A percentile compares a stretch with the other conserved stretches of the same genome.
These are phyloP conservation scores for Cornus kousa DNA, from an alignment of 148 eudicot genomes.

Conservation along the genomic window DNA sequence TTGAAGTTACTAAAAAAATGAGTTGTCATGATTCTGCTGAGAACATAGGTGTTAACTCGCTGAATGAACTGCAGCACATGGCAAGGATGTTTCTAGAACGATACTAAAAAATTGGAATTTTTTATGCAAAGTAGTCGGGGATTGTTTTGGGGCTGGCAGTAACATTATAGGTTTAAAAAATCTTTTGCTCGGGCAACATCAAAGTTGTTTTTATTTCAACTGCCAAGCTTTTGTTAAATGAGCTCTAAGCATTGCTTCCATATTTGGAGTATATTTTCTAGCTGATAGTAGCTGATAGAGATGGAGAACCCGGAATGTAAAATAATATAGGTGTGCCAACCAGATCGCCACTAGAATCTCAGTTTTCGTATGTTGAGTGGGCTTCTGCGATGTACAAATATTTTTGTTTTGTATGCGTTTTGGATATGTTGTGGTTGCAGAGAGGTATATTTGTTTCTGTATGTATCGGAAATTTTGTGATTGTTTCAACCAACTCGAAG, in stretches of 20 bases:
- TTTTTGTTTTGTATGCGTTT: too few relatives aligned
- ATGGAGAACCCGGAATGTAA: neutral
- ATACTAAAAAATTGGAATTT: conserved; percentile 9
- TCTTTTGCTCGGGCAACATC: neutral
- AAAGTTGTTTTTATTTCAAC: neutral
- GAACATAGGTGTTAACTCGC: conserved; percentile 13
- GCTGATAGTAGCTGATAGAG: neutral
- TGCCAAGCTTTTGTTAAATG: neutral
- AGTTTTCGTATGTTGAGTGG: neutral
- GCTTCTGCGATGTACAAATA: neutral
- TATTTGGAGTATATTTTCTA: neutral
- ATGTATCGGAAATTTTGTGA: too few relatives aligned
- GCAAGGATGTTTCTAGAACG: conserved; percentile 60
- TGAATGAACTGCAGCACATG: conserved; percentile 55
- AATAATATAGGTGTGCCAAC: neutral
- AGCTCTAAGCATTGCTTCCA: neutral
- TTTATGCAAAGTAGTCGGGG: neutral
- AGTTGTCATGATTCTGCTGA: neutral
- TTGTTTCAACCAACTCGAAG: too few relatives aligned
- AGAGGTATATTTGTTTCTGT: too few relatives aligned
- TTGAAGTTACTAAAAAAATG: neutral
- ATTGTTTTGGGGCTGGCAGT: too few relatives aligned
- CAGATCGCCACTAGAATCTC: neutral
- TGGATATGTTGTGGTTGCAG: too few relatives aligned
- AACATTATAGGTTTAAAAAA: neutral